Evolutionary conservation across 345 rosid species (phyloP).

Genomic region (Excoecaria cochinchinensis): DNA sequence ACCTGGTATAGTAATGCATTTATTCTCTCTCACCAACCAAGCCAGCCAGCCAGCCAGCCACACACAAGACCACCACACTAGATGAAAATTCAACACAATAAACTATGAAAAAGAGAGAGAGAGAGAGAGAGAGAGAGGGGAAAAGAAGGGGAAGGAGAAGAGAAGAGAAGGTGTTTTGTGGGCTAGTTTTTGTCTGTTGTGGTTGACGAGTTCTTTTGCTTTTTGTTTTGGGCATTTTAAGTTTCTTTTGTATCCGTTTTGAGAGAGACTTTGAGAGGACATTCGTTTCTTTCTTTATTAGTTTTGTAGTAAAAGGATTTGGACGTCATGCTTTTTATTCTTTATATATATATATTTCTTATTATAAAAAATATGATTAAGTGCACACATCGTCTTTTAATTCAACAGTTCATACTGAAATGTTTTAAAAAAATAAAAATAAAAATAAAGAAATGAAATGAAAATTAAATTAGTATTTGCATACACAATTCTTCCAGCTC

Average conservation of each 20-base stretch:
- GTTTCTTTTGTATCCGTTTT: slow-evolving; percentile 31
- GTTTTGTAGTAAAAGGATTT: not conserved
- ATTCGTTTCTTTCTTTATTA: slow-evolving; percentile 2
- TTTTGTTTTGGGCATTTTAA: slow-evolving; percentile 23
- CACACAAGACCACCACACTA: not conserved
- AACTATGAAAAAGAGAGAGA: not conserved
- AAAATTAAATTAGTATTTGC: too few relatives aligned
- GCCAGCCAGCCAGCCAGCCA: slow-evolving; percentile 8
- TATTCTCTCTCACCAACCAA: slow-evolving; percentile 50
- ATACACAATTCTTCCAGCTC: too few relatives aligned
- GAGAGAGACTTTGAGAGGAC: slow-evolving; percentile 25
- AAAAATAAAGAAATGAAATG: too few relatives aligned
- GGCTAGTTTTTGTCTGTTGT: slow-evolving; percentile 16
- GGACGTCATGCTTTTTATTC: not conserved
- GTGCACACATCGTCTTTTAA: too few relatives aligned
- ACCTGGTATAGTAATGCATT: slow-evolving; percentile 32
- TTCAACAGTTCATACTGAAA: too few relatives aligned
- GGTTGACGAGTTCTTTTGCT: slow-evolving; percentile 28
- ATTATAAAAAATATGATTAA: too few relatives aligned
- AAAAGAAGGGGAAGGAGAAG: not conserved
- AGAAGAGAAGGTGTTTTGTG: slow-evolving; percentile 1
- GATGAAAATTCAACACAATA: too few relatives aligned
- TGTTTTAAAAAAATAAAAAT: too few relatives aligned
- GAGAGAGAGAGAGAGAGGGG: not conserved
- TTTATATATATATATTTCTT: not conserved